Conservation (phyloP, 2,329 filamentous ascomycete species). For the Cytospora leucostoma region DNA sequence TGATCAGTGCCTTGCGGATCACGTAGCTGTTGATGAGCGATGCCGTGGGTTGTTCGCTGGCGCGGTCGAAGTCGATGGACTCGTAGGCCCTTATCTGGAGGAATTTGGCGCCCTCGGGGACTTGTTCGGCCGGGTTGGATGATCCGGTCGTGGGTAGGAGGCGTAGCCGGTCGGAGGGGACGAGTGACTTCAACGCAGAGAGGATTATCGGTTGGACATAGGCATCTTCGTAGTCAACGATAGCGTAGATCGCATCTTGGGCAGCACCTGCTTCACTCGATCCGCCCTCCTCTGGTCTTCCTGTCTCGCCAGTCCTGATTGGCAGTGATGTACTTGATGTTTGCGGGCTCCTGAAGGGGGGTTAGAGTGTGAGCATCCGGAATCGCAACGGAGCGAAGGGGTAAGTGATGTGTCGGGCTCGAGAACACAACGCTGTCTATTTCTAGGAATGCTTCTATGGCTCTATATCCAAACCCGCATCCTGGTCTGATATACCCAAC, state of each 20-base stretch:
- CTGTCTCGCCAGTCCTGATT: slow-evolving; percentile 27
- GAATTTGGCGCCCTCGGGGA: slow-evolving; percentile 47
- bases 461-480: slow-evolving; percentile 17
- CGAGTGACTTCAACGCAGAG: slow-evolving; percentile 64
- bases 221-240: slow-evolving; percentile 80
- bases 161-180: slow-evolving; percentile 57
- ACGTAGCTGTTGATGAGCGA: slow-evolving; percentile 85
- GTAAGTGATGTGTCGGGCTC: slow-evolving; percentile 16
- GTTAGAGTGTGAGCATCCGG: slow-evolving; percentile 39
- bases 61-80: slow-evolving; percentile 78
- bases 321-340: slow-evolving; percentile 12
- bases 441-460: slow-evolving; percentile 29
- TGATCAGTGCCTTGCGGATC: slow-evolving; percentile 92
- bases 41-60: slow-evolving; percentile 60
- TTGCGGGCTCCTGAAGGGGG: slow-evolving; percentile 28
- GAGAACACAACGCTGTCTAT: slow-evolving; percentile 32
- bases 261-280: slow-evolving; percentile 30
- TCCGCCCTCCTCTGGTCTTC: slow-evolving; percentile 26
- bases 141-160: slow-evolving; percentile 51
- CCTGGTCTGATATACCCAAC: background rate
- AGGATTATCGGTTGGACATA: slow-evolving; percentile 89
- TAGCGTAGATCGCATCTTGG: slow-evolving; percentile 60
- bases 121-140: slow-evolving; percentile 34
- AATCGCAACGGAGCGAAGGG: slow-evolving; percentile 28
- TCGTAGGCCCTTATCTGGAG: slow-evolving; percentile 89